These are phyloP conservation scores for Tetratostichococcus sp. DNA, from an alignment of 139 green algal species.

Conservation along the genomic window DNA sequence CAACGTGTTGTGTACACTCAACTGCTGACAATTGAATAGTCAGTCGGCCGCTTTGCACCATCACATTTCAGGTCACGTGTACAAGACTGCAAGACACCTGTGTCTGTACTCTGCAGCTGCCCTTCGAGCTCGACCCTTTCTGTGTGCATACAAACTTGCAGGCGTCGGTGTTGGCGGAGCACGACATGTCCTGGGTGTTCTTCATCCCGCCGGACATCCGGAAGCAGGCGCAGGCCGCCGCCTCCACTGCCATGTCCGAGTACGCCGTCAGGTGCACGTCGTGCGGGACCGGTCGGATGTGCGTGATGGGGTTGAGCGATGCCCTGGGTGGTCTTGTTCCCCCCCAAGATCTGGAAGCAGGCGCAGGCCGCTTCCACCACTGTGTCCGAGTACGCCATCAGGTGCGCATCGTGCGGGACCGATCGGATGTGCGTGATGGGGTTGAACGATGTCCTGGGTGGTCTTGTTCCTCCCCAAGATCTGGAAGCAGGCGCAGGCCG, in stretches of 20 bases:
- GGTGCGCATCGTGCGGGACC: too few relatives aligned
- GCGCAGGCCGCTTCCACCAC: not conserved
- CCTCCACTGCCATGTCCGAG: not conserved
- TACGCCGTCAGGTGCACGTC: not conserved
- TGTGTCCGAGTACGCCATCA: not conserved
- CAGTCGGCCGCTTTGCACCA: too few relatives aligned
- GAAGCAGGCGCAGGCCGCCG: not conserved
- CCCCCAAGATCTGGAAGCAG: not conserved
- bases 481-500: not conserved
- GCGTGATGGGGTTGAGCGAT: too few relatives aligned
- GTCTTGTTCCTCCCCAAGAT: not conserved
- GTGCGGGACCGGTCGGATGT: too few relatives aligned
- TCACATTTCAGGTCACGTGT: too few relatives aligned
- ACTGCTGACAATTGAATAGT: too few relatives aligned
- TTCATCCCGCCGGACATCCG: not conserved
- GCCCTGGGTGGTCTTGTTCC: not conserved
- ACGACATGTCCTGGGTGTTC: not conserved
- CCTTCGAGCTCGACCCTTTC: too few relatives aligned
- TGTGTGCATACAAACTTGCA: too few relatives aligned
- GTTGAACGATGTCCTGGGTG: not conserved
- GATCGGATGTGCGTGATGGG: too few relatives aligned
- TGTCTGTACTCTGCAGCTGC: too few relatives aligned
- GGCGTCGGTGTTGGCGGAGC: not conserved
- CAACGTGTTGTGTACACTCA: too few relatives aligned
- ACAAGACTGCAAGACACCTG: too few relatives aligned